Evolutionary conservation across 495 filamentous ascomycete species (phyloP).

Genomic region (Sordaria brevicollis): DNA sequence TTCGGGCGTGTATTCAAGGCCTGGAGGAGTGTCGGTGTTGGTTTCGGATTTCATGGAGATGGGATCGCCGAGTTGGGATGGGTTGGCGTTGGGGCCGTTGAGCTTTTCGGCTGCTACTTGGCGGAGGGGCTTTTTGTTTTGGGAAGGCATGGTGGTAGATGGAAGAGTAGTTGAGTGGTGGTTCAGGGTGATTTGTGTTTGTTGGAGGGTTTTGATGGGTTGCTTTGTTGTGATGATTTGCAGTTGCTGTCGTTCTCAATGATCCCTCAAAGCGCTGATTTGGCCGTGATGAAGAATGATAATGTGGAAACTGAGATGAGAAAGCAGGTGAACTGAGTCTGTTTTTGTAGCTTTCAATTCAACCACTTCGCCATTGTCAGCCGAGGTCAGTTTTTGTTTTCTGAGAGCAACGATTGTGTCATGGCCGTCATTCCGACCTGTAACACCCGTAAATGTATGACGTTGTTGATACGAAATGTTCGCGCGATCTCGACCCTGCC

Average conservation of each 20-base stretch:
- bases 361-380: background rate
- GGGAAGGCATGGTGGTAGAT: background rate
- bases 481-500: background rate
- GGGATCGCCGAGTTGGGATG: slow-evolving; percentile 31
- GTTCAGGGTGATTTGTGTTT: background rate
- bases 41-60: slow-evolving; percentile 34
- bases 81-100: slow-evolving; percentile 26
- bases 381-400: background rate
- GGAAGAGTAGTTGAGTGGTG: too few relatives aligned
- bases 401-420: background rate
- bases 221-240: too few relatives aligned
- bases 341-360: background rate
- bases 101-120: slow-evolving; percentile 25
- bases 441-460: background rate
- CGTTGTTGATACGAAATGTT: background rate
- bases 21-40: background rate
- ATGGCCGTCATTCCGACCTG: background rate
- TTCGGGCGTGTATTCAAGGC: background rate
- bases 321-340: background rate
- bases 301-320: too few relatives aligned
- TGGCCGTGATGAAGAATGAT: too few relatives aligned
- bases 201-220: background rate
- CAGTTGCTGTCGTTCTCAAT: too few relatives aligned
- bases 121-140: slow-evolving; percentile 12
- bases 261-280: too few relatives aligned